phyloP scores from a whole-genome alignment of 2,329 filamentous ascomycete genomes.

The Myriosclerotinia scirpicola region DNA sequence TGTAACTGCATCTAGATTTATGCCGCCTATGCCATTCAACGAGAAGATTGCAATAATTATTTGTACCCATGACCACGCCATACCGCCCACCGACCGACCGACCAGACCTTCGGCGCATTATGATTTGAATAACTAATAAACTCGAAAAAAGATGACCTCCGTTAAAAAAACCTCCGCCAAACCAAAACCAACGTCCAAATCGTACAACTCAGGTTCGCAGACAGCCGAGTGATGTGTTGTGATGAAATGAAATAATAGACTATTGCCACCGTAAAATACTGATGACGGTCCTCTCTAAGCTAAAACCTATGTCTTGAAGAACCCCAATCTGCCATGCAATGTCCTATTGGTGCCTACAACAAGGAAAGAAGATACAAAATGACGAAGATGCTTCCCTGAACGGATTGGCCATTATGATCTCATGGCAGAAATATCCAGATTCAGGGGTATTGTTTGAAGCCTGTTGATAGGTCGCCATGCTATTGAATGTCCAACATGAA shows the following conservation, averaged over 20 bases:
- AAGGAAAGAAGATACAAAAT: neutral
- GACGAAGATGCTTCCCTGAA: neutral
- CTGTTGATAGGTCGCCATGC: neutral
- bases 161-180: neutral
- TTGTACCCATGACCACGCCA: neutral
- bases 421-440: neutral
- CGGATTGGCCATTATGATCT: neutral
- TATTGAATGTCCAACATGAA: neutral
- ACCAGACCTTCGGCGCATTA: constrained; percentile 3
- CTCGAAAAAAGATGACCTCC: constrained; percentile 15
- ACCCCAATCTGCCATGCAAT: neutral
- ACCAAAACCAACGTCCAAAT: constrained; percentile 1
- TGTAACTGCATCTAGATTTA: constrained; percentile 7
- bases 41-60: constrained; percentile 5
- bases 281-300: neutral
- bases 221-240: neutral
- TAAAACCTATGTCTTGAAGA: neutral
- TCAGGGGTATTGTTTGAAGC: neutral
- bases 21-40: constrained; percentile 7
- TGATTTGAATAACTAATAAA: neutral
- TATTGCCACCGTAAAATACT: neutral
- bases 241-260: constrained; percentile 3
- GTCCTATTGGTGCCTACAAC: neutral
- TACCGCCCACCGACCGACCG: neutral
- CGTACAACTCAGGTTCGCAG: constrained; percentile 9